Conservation (phyloP, 164 flowering plant species). For the Annona cherimola region DNA sequence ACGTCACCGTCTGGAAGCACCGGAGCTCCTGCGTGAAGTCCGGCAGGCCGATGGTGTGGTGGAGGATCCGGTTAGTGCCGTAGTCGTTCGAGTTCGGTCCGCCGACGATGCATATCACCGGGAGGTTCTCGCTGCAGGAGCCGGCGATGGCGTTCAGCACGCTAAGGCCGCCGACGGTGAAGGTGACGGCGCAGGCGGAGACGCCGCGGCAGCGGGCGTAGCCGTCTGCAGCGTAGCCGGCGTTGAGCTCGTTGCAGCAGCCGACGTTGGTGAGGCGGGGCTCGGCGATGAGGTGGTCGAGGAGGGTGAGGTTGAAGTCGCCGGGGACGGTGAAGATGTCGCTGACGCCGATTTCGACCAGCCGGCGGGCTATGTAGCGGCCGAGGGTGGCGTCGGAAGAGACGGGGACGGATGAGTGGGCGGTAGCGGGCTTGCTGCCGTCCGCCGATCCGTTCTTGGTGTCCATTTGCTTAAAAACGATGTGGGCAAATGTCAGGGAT, state of each 20-base stretch:
- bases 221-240: slow-evolving; percentile 22
- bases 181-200: slow-evolving; percentile 14
- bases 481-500: too few relatives aligned
- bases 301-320: slow-evolving; percentile 78
- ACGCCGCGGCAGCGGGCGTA: slow-evolving; percentile 13
- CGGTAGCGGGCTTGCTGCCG: neutral
- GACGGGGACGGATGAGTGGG: neutral
- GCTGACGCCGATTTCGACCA: slow-evolving; percentile 64
- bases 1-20: slow-evolving; percentile 79
- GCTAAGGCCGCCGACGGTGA: slow-evolving; percentile 16
- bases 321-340: slow-evolving; percentile 90
- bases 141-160: slow-evolving; percentile 11
- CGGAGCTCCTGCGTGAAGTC: too few relatives aligned
- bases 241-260: slow-evolving; percentile 33
- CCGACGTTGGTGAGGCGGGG: slow-evolving; percentile 23
- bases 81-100: slow-evolving; percentile 86
- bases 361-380: slow-evolving; percentile 80
- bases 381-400: slow-evolving; percentile 59
- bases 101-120: slow-evolving; percentile 36
- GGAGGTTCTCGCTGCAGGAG: slow-evolving; percentile 8
- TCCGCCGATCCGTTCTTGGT: slow-evolving; percentile 10
- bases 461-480: slow-evolving; percentile 8
- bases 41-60: slow-evolving; percentile 84
- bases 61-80: slow-evolving; percentile 72
- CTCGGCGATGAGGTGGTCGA: slow-evolving; percentile 65